Conservation (phyloP, 2,329 filamentous ascomycete species). For the Ophiocordyceps polyrhachis-furcata region DNA sequence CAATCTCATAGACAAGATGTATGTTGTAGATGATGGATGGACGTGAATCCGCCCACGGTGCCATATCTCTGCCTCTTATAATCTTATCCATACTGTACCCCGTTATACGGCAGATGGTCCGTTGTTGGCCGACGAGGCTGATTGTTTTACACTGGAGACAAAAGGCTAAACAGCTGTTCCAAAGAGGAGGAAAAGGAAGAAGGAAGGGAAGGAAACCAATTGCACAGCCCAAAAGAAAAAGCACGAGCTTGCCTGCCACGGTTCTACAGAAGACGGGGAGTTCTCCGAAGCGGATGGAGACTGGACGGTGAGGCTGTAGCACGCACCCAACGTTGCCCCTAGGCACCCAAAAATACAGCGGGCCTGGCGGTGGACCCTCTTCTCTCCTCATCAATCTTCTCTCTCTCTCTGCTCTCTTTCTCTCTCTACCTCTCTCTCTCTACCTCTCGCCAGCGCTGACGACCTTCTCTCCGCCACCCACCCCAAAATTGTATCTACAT, state of each 20-base stretch:
- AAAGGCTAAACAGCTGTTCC: background rate
- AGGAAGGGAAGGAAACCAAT: background rate
- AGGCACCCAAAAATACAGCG: background rate
- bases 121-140: background rate
- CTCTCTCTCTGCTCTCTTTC: conserved; percentile 9
- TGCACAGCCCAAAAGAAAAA: background rate
- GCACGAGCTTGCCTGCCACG: background rate
- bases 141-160: background rate
- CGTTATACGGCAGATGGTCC: background rate
- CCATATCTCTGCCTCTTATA: no score
- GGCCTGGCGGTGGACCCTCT: background rate
- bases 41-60: background rate
- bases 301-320: background rate
- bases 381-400: conserved; percentile 1
- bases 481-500: conserved; percentile 2
- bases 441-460: conserved; percentile 12
- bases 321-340: background rate
- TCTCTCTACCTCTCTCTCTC: no score
- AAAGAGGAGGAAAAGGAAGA: no score
- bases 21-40: background rate
- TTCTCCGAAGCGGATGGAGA: background rate
- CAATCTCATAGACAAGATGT: background rate
- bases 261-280: background rate
- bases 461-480: conserved; percentile 14
- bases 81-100: no score